A percentile compares a stretch with the other conserved stretches of the same genome.
Evolutionary conservation across 257 asterid genomes (phyloP).

Genomic region (Dorcoceras hygrometricum): DNA sequence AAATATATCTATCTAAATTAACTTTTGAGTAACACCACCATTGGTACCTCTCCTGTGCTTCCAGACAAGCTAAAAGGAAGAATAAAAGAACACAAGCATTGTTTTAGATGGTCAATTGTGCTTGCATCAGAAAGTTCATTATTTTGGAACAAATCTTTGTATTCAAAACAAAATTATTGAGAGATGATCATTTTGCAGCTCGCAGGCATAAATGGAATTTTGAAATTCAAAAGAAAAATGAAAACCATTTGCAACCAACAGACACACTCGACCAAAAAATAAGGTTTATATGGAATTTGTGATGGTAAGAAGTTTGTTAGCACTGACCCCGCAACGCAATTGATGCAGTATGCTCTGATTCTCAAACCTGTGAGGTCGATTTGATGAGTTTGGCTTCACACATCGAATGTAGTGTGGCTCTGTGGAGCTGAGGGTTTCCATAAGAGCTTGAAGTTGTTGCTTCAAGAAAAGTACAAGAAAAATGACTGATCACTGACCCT

Average conservation of each 20-base stretch:
- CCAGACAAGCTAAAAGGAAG: background rate
- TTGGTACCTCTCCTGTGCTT: background rate
- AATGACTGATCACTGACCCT: constrained; percentile 8
- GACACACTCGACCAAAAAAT: constrained; percentile 17
- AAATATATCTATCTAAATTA: constrained; percentile 2
- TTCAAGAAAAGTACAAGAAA: constrained; percentile 43
- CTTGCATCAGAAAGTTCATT: constrained; percentile 8
- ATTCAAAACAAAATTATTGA: constrained; percentile 7
- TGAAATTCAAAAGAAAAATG: constrained; percentile 2
- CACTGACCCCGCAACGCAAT: constrained; percentile 99
- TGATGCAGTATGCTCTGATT: constrained; percentile 88
- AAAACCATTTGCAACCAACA: constrained; percentile 21
- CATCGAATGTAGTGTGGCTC: constrained; percentile 97
- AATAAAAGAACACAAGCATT: background rate
- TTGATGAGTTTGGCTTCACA: constrained; percentile 95
- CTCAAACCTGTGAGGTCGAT: constrained; percentile 87
- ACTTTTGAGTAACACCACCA: background rate
- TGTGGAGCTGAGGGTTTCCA: constrained; percentile 96
- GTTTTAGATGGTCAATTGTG: background rate
- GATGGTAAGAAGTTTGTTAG: constrained; percentile 19
- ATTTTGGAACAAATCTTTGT: background rate
- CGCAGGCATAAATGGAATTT: constrained; percentile 6
- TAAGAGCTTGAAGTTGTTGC: constrained; percentile 99
- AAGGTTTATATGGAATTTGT: constrained; percentile 17
- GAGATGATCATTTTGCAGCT: constrained; percentile 7